Percentiles rank a stretch among this genome's conserved stretches.
These are phyloP conservation scores for Moniliella sp. DNA, from an alignment of 1,284 basidiomycete genomes.

Conservation along the genomic window DNA sequence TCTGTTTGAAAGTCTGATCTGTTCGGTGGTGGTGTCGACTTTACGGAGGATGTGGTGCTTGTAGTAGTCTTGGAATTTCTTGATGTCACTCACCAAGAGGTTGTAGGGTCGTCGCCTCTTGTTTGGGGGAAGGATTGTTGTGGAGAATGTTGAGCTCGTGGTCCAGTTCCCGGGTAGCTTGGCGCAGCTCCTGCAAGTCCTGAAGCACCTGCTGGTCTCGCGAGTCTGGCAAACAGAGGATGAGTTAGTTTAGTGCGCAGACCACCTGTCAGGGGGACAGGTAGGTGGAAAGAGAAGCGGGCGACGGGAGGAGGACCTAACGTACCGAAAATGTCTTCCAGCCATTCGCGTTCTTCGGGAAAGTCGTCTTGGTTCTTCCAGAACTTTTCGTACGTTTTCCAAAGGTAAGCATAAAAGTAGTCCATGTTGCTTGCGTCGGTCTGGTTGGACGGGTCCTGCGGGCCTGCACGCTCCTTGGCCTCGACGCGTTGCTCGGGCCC, in stretches of 20 bases:
- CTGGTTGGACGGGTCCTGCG: conserved; percentile 9
- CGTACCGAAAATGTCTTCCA: conserved; percentile 16
- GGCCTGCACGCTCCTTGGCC: neutral
- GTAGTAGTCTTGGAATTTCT: conserved; percentile 25
- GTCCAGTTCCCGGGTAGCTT: conserved; percentile 7
- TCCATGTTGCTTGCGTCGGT: conserved; percentile 18
- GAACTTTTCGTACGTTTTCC: conserved; percentile 30
- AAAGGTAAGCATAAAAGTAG: conserved; percentile 27
- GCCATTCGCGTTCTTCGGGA: conserved; percentile 23
- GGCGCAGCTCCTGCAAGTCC: conserved; percentile 4
- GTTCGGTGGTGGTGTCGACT: conserved; percentile 21
- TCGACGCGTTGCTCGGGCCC: neutral
- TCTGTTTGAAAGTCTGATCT: conserved; percentile 16
- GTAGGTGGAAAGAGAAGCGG: too few species aligned
- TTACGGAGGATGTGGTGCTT: conserved; percentile 22
- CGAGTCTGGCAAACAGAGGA: too few species aligned
- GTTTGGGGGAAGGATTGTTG: conserved; percentile 16
- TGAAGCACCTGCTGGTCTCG: conserved; percentile 1
- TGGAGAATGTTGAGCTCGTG: conserved; percentile 10
- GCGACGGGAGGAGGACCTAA: conserved; percentile 2
- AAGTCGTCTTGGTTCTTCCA: conserved; percentile 30
- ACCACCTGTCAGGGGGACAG: too few species aligned
- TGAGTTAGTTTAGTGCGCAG: too few species aligned
- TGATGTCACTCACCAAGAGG: conserved; percentile 18
- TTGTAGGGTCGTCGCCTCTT: conserved; percentile 16